Evolutionary conservation across 129 eudicot species (phyloP).

Genomic region (Helichrysum umbraculigerum): DNA sequence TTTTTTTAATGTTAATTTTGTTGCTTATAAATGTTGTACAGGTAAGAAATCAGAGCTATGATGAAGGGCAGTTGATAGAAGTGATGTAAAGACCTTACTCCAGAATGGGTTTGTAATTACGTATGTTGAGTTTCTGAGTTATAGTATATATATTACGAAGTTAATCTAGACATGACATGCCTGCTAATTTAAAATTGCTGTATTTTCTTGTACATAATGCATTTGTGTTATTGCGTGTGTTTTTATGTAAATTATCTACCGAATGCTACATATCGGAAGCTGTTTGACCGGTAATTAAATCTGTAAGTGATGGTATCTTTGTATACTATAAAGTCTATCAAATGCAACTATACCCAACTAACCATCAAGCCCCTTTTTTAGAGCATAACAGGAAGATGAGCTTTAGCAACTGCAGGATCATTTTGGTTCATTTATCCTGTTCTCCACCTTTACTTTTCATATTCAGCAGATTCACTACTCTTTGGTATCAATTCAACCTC

Average conservation of each 20-base stretch:
- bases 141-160: slow-evolving; percentile 19
- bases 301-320: too few species aligned
- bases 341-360: not conserved
- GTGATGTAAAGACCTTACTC: slow-evolving; percentile 25
- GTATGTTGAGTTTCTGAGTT: slow-evolving; percentile 9
- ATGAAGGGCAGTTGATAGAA: slow-evolving; percentile 15
- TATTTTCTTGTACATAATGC: slow-evolving; percentile 29
- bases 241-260: slow-evolving; percentile 17
- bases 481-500: too few species aligned
- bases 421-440: too few species aligned
- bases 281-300: not conserved
- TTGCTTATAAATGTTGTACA: slow-evolving; percentile 15
- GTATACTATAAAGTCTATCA: too few species aligned
- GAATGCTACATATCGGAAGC: not conserved
- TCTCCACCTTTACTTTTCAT: too few species aligned
- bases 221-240: slow-evolving; percentile 4
- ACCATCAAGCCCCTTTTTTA: not conserved
- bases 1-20: not conserved
- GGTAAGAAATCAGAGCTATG: slow-evolving; percentile 34
- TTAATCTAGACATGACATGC: slow-evolving; percentile 13
- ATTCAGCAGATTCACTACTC: too few species aligned
- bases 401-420: not conserved
- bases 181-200: slow-evolving; percentile 25
- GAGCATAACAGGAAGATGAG: not conserved
- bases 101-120: slow-evolving; percentile 15